phyloP scores from a whole-genome alignment of 1,139 yeast genomes.

The Arxiozyma telluris region DNA sequence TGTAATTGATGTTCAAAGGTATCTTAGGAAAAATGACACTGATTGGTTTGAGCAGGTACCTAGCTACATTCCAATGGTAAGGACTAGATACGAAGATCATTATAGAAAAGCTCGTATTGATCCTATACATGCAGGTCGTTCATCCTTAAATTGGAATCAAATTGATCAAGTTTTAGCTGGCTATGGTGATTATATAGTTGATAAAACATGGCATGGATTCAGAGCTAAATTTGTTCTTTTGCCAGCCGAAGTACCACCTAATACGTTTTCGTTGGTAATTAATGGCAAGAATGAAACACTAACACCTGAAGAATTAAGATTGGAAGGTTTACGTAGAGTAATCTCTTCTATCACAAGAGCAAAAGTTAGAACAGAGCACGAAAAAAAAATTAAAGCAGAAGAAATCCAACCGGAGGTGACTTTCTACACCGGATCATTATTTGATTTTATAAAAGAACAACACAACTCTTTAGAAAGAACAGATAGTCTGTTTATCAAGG shows the following conservation, averaged over 20 bases:
- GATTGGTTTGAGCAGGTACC: constrained; percentile 28
- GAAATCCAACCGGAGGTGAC: constrained; percentile 63
- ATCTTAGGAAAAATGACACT: constrained; percentile 33
- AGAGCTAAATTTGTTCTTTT: constrained; percentile 74
- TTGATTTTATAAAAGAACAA: constrained; percentile 52
- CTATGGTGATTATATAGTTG: constrained; percentile 56
- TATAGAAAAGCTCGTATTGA: constrained; percentile 55
- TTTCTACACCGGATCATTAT: constrained; percentile 81
- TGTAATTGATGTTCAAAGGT: constrained; percentile 68
- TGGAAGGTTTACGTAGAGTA: constrained; percentile 76
- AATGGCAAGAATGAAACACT: constrained; percentile 51
- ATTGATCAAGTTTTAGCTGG: constrained; percentile 89
- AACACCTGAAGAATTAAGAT: constrained; percentile 71
- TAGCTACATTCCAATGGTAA: constrained; percentile 38
- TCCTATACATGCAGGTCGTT: constrained; percentile 44
- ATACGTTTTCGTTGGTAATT: constrained; percentile 31
- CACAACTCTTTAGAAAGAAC: constrained; percentile 16
- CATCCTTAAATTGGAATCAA: constrained; percentile 77
- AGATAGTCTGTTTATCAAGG: constrained; percentile 31
- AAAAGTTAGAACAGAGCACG: constrained; percentile 40
- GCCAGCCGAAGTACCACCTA: constrained; percentile 64
- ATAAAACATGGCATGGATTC: constrained; percentile 49
- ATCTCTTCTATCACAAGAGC: constrained; percentile 60
- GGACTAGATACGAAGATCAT: constrained; percentile 68
- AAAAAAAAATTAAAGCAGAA: constrained; percentile 37